These are phyloP conservation scores for Holtermanniella nyarrowii DNA, from an alignment of 768 basidiomycete species.

Conservation along the genomic window DNA sequence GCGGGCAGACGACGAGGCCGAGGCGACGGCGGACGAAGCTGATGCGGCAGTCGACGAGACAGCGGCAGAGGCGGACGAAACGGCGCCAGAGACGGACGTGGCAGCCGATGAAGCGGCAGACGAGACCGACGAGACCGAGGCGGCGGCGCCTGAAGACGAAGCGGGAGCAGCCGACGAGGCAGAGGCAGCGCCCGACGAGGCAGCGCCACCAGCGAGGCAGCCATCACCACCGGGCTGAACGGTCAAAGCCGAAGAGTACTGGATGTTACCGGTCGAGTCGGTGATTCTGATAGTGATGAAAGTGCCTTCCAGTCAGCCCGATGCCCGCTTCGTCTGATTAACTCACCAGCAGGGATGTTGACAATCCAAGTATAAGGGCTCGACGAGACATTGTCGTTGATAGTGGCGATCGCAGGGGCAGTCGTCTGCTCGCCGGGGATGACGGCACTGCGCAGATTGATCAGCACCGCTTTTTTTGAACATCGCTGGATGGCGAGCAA, in stretches of 20 bases:
- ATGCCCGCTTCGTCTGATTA: not conserved
- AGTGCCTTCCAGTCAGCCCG: not conserved
- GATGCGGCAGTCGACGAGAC: not conserved
- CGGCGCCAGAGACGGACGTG: not conserved
- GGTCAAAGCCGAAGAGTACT: not conserved
- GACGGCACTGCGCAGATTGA: slow-evolving; percentile 37
- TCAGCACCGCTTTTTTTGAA: not conserved
- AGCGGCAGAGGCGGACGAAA: not conserved
- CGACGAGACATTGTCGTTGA: slow-evolving; percentile 6
- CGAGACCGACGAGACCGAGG: not conserved
- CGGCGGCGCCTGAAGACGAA: not conserved
- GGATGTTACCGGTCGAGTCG: not conserved
- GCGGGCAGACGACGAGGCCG: not conserved
- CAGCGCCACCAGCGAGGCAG: not conserved
- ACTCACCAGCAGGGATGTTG: slow-evolving; percentile 29
- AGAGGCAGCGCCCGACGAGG: not conserved
- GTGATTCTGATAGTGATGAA: not conserved
- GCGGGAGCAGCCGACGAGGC: not conserved
- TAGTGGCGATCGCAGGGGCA: slow-evolving; percentile 24
- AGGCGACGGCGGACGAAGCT: not conserved
- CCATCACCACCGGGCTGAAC: not conserved
- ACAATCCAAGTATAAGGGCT: slow-evolving; percentile 32
- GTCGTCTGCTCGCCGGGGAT: slow-evolving; percentile 37
- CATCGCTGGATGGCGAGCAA: not conserved
- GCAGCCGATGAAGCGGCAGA: not conserved